Evolutionary conservation across 2,329 filamentous ascomycete species (phyloP).

Genomic region (Simplicillium sp.): DNA sequence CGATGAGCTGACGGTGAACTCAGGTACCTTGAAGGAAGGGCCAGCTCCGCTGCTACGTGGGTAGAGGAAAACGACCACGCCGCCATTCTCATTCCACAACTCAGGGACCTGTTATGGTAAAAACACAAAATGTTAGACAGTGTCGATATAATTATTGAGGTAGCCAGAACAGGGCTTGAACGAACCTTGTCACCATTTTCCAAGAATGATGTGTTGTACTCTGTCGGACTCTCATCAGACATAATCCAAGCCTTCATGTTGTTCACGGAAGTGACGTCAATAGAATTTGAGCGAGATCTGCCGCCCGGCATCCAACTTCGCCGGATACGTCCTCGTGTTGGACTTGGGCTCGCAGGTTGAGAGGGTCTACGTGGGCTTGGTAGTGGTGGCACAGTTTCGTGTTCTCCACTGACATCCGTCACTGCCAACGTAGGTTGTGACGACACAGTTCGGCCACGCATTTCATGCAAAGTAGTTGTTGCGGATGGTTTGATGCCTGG

Average conservation of each 20-base stretch:
- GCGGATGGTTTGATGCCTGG: slow-evolving; percentile 15
- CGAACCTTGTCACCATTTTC: slow-evolving; percentile 45
- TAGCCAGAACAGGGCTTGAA: slow-evolving; percentile 3
- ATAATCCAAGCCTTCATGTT: slow-evolving; percentile 43
- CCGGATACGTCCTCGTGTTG: slow-evolving; percentile 33
- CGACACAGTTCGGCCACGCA: slow-evolving; percentile 34
- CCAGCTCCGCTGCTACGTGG: slow-evolving; percentile 38
- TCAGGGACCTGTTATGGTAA: slow-evolving; percentile 54
- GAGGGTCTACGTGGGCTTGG: slow-evolving; percentile 1
- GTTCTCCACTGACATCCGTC: slow-evolving; percentile 2
- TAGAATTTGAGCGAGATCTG: slow-evolving; percentile 41
- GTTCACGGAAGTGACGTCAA: slow-evolving; percentile 15
- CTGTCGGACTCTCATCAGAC: slow-evolving; percentile 37
- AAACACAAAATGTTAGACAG: no score
- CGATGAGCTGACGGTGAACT: slow-evolving; percentile 44
- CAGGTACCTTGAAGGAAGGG: slow-evolving; percentile 51
- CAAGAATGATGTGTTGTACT: slow-evolving; percentile 47
- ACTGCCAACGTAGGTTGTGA: slow-evolving; percentile 28
- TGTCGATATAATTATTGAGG: no score
- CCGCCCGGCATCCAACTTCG: slow-evolving; percentile 45
- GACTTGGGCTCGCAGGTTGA: slow-evolving; percentile 31
- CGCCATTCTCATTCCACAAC: slow-evolving; percentile 53
- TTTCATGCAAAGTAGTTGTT: slow-evolving; percentile 23
- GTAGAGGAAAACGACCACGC: slow-evolving; percentile 48
- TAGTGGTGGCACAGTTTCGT: slow-evolving; percentile 4